Conservation (phyloP, 1,284 basidiomycete species). For the Anthracocystis panici-leucophaei region DNA sequence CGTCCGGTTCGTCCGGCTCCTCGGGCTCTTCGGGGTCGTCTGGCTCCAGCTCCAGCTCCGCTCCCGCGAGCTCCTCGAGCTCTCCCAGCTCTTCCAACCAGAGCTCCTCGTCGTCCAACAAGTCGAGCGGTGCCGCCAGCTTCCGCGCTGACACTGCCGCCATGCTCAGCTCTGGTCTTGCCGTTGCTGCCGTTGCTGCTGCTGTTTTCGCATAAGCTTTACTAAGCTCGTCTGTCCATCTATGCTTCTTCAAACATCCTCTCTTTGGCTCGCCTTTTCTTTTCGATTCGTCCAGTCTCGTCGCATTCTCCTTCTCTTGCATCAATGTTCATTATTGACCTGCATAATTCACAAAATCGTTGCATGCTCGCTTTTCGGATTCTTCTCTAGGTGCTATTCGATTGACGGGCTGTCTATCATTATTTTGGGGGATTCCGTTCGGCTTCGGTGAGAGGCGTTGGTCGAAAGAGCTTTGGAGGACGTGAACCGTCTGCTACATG, state of each 20-base stretch:
- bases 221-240: neutral
- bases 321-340: conserved; percentile 30
- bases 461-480: conserved; percentile 21
- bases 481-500: neutral
- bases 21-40: conserved; percentile 13
- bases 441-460: conserved; percentile 7
- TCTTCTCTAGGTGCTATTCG: neutral
- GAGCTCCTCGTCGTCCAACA: neutral
- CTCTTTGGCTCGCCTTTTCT: neutral
- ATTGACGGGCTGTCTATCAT: neutral
- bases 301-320: conserved; percentile 29
- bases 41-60: conserved; percentile 3
- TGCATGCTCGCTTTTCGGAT: conserved; percentile 3
- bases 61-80: conserved; percentile 8
- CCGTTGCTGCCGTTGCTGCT: conserved; percentile 33
- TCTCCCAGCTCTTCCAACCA: too few species aligned
- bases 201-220: conserved; percentile 32
- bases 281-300: conserved; percentile 15
- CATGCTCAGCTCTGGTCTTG: conserved; percentile 33
- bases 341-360: conserved; percentile 24
- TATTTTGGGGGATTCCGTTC: neutral
- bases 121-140: conserved; percentile 27
- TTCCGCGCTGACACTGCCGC: conserved; percentile 27
- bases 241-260: neutral
- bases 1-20: too few species aligned